Evolutionary conservation across 179 eudicot species (phyloP), one percentile per base, ranked within the genome.

Genomic region (Carnegiea gigantea): DNA sequence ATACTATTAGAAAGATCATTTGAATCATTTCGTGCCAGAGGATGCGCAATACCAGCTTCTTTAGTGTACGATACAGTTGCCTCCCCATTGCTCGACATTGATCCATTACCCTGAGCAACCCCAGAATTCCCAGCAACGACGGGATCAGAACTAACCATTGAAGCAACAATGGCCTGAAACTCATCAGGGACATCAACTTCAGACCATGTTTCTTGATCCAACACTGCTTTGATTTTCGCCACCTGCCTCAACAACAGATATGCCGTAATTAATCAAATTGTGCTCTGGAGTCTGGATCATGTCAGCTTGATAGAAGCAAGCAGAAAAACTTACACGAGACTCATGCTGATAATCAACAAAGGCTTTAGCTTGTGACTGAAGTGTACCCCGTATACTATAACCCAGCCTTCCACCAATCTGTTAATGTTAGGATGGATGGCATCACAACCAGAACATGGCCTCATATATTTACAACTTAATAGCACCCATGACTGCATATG

Each of bases 351-450:
- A 92, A 81, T 97, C 99, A 79, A 97, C 88, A 85, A 97, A 97
- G 79, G 97, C 90, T 84, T 93, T 97, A 46, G 98, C 97, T 87
- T 97, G 99, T 84, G 99, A 97, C 79, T 97, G 98, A 40, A 97
- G 87, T 20, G 93, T 93, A 83, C 98, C 98, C 78, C 99, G 92
- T 82, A 93, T 95, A 86, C 97, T 95, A 86, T 93, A 95, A 77
- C 98, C 99, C 91, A 95, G 89, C 92, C 99, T 94, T 90, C 99
- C 99, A 90, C 99, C 98, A 82, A 95, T 95, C 99, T 97, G 97
- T 81, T 81, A 70, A 86, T 78, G 82, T 83, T 76, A 81, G 78
- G 81, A 90, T 73, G 43, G 79, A 80, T 64, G 73, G 73, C 74
- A 85, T 87, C 80, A 91, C 81, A 60, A 81, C 72, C 83, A 85